Percentiles rank a stretch among this genome's conserved stretches.
These are phyloP conservation scores for Mycena sp. DNA, from an alignment of 1,284 basidiomycete genomes.

Conservation along the genomic window DNA sequence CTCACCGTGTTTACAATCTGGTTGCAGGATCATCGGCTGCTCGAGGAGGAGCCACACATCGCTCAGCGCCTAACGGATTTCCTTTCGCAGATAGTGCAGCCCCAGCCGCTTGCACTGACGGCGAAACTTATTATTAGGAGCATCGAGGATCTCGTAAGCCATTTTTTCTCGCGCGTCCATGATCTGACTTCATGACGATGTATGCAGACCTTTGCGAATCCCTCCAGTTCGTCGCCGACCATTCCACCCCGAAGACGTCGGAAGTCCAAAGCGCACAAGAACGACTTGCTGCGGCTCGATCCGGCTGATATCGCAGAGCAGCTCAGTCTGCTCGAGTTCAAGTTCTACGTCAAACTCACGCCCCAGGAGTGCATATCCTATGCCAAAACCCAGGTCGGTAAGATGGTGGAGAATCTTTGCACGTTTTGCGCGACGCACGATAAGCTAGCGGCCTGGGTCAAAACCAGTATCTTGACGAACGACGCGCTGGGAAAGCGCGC, in stretches of 20 bases:
- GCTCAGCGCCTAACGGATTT: conserved; percentile 66
- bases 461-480: conserved; percentile 62
- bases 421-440: conserved; percentile 70
- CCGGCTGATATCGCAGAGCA: conserved; percentile 70
- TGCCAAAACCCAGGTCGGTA: conserved; percentile 51
- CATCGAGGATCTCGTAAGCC: conserved; percentile 64
- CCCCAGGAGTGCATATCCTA: conserved; percentile 70
- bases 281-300: conserved; percentile 63
- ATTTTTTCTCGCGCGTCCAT: conserved; percentile 8
- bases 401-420: conserved; percentile 54
- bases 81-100: conserved; percentile 51
- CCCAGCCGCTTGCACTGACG: conserved; percentile 53
- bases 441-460: conserved; percentile 72
- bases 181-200: conserved; percentile 20
- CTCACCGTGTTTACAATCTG: conserved; percentile 66
- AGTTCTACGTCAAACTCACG: conserved; percentile 65
- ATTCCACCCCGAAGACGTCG: conserved; percentile 47
- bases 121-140: conserved; percentile 61
- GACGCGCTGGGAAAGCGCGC: conserved; percentile 62
- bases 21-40: conserved; percentile 66
- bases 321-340: conserved; percentile 65
- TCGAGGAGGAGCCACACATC: conserved; percentile 72
- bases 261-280: conserved; percentile 55
- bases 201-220: conserved; percentile 44
- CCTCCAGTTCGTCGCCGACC: conserved; percentile 38